A percentile compares a stretch with the other conserved stretches of the same genome.
phyloP scores from a whole-genome alignment of 2,329 filamentous ascomycete genomes.

The Gremmenia infestans region DNA sequence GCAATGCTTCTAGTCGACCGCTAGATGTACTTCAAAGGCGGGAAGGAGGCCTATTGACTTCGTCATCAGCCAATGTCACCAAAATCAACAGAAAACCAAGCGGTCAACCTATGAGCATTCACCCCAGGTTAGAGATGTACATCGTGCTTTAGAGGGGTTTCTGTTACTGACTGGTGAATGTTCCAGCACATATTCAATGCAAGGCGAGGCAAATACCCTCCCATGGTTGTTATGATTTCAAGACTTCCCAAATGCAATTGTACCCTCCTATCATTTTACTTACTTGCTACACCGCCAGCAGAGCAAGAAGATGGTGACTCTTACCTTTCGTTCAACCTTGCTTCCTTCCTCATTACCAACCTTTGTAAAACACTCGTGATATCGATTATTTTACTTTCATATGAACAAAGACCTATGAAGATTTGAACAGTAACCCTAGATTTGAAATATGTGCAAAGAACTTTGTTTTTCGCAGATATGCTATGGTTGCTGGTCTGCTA shows the following conservation, averaged over 20 bases:
- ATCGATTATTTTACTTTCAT: constrained; percentile 1
- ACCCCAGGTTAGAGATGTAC: neutral
- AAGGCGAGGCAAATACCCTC: neutral
- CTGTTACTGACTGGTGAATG: neutral
- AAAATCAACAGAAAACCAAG: constrained; percentile 11
- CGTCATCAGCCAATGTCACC: constrained; percentile 13
- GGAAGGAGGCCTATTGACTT: constrained; percentile 10
- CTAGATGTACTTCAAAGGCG: constrained; percentile 18
- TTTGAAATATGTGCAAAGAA: neutral
- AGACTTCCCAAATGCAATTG: neutral
- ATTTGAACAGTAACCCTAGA: neutral
- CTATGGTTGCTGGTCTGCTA: neutral
- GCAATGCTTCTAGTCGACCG: constrained; percentile 17
- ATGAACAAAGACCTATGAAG: neutral
- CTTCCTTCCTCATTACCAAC: constrained; percentile 13
- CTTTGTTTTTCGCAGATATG: neutral
- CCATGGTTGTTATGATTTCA: neutral
- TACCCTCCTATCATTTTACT: constrained; percentile 10
- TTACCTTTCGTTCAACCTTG: constrained; percentile 12
- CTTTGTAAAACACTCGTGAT: constrained; percentile 10
- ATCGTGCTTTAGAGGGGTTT: neutral
- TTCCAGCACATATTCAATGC: neutral
- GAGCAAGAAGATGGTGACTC: constrained; percentile 9
- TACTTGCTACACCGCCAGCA: constrained; percentile 19
- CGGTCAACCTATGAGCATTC: constrained; percentile 7